Conservation (phyloP, 2,329 filamentous ascomycete species). For the Alternaria gaisen region DNA sequence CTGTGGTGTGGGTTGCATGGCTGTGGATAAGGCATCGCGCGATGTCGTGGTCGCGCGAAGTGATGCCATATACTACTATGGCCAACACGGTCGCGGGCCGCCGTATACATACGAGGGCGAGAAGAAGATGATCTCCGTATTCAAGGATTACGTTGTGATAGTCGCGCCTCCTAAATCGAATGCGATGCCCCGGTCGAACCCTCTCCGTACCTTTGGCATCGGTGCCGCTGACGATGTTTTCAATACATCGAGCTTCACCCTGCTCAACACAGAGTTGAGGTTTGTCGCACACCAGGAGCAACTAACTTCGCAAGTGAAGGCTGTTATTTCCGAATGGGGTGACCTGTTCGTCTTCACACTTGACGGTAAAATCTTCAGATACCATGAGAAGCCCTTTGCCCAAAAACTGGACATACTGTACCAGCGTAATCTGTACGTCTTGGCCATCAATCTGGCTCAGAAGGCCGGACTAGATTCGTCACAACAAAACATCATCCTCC, state of each 20-base stretch:
- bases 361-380: constrained; percentile 86
- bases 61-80: constrained; percentile 96
- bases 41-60: constrained; percentile 93
- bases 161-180: constrained; percentile 78
- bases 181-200: constrained; percentile 63
- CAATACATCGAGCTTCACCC: constrained; percentile 84
- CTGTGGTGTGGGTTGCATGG: constrained; percentile 95
- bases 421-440: constrained; percentile 88
- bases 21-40: constrained; percentile 78
- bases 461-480: constrained; percentile 81
- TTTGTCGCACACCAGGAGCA: constrained; percentile 91
- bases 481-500: constrained; percentile 90
- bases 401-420: constrained; percentile 94
- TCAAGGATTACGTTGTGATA: constrained; percentile 85
- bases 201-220: constrained; percentile 77
- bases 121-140: constrained; percentile 82
- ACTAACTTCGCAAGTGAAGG: constrained; percentile 79
- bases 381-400: constrained; percentile 88
- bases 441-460: constrained; percentile 91
- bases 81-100: constrained; percentile 81
- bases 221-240: constrained; percentile 79
- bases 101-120: constrained; percentile 91
- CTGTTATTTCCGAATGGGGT: constrained; percentile 86
- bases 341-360: constrained; percentile 89
- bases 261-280: constrained; percentile 90